Percentiles rank a stretch among this genome's conserved stretches.
phyloP scores from a whole-genome alignment of 2,329 filamentous ascomycete species.

The Aspergillus felis region DNA sequence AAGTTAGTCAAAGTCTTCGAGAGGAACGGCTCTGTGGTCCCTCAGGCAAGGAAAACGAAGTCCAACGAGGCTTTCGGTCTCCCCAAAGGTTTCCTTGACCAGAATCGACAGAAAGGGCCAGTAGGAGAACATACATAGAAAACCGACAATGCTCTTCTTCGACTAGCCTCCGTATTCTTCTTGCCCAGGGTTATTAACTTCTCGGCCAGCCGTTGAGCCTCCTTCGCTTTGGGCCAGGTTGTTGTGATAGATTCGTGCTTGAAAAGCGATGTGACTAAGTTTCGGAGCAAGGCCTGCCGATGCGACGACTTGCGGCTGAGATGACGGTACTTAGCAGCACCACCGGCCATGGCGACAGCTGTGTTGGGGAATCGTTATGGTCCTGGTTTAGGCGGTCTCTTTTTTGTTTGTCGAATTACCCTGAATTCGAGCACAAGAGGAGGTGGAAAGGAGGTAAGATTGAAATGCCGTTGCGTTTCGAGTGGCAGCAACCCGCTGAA shows the following conservation, averaged over 20 bases:
- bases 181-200: slow-evolving; percentile 93
- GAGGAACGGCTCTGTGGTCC: neutral
- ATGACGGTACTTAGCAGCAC: slow-evolving; percentile 81
- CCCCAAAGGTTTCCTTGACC: neutral
- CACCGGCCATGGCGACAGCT: slow-evolving; percentile 68
- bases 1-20: neutral
- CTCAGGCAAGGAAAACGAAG: neutral
- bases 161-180: slow-evolving; percentile 80
- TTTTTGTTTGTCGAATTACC: neutral
- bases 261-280: slow-evolving; percentile 92
- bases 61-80: neutral
- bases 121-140: slow-evolving; percentile 68
- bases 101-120: neutral
- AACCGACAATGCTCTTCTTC: slow-evolving; percentile 69
- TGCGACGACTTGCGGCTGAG: slow-evolving; percentile 82
- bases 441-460: neutral
- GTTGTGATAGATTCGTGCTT: slow-evolving; percentile 90
- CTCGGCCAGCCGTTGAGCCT: slow-evolving; percentile 88
- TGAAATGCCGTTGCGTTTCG: neutral
- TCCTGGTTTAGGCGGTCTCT: slow-evolving; percentile 1
- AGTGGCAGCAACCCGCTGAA: neutral
- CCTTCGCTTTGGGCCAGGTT: slow-evolving; percentile 95
- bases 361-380: neutral
- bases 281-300: slow-evolving; percentile 86
- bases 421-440: neutral